Percentiles rank a stretch among this genome's conserved stretches.
Evolutionary conservation across 371 early-diverging fungal genomes (phyloP).

Genomic region (Syncephalastrum contaminatum): DNA sequence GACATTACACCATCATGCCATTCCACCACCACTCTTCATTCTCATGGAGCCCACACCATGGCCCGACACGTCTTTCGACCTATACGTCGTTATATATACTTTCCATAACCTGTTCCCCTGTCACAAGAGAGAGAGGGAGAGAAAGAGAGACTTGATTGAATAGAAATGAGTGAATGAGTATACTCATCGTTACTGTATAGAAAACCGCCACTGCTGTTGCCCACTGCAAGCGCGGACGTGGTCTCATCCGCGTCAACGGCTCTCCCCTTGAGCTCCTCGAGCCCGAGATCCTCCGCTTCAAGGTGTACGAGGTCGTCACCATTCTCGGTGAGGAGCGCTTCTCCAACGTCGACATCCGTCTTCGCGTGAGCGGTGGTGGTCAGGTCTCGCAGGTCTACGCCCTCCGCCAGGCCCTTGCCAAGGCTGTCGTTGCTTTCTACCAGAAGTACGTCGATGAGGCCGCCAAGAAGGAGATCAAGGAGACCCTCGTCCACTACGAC

Average conservation of each 20-base stretch:
- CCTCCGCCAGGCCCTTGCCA: conserved; percentile 99
- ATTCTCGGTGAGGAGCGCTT: conserved; percentile 96
- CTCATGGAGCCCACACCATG: too few species aligned
- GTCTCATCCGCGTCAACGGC: conserved; percentile 98
- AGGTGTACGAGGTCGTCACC: conserved; percentile 98
- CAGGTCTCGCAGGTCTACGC: conserved; percentile 95
- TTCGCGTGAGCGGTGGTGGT: conserved; percentile 98
- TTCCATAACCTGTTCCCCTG: too few species aligned
- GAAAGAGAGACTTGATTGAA: too few species aligned
- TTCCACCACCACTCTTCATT: too few species aligned
- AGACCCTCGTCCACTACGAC: conserved; percentile 95
- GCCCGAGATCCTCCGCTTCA: conserved; percentile 96
- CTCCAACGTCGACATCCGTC: conserved; percentile 95
- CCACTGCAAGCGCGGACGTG: conserved; percentile 96
- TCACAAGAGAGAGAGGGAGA: background rate
- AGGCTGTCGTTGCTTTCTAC: conserved; percentile 99
- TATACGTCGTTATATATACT: too few species aligned
- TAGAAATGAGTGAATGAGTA: conserved; percentile 4
- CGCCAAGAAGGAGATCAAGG: conserved; percentile 99
- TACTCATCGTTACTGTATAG: conserved; percentile 43
- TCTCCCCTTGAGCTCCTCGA: conserved; percentile 95
- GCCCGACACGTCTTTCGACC: too few species aligned
- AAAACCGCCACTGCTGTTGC: conserved; percentile 99
- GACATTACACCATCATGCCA: too few species aligned
- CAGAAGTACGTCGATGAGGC: conserved; percentile 99